Percentiles rank a stretch among this genome's conserved stretches.
These are phyloP conservation scores for Penicillium fuscoglaucum DNA, from an alignment of 2,329 filamentous ascomycete genomes.

Conservation along the genomic window DNA sequence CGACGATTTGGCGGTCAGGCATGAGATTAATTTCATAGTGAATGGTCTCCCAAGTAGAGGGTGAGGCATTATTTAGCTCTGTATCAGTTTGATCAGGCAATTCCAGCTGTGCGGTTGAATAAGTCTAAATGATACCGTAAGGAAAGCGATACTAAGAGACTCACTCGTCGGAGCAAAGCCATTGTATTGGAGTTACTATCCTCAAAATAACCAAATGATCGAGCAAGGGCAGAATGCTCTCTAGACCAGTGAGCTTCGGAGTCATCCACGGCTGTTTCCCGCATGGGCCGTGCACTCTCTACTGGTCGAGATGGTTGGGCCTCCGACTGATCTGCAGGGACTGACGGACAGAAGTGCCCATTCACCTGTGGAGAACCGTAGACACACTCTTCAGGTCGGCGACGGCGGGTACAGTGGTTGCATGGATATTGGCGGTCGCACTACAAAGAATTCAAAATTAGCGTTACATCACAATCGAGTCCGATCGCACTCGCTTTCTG, in stretches of 20 bases:
- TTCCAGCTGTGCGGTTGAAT: neutral
- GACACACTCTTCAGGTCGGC: conserved; percentile 1
- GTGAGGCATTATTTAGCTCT: neutral
- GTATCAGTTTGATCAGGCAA: neutral
- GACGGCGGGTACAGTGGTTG: conserved; percentile 4
- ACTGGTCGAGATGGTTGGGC: neutral
- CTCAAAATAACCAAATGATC: neutral
- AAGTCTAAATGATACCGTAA: neutral
- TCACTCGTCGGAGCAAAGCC: neutral
- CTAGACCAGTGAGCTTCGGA: neutral
- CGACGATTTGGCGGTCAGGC: neutral
- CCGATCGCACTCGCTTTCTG: neutral
- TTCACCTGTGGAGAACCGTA: neutral
- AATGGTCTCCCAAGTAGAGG: neutral
- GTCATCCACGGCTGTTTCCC: neutral
- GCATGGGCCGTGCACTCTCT: neutral
- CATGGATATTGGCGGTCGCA: conserved; percentile 4
- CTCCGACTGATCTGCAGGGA: neutral
- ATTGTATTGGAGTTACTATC: neutral
- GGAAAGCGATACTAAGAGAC: neutral
- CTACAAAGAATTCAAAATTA: neutral
- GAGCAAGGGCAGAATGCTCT: neutral
- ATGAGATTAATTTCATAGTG: neutral
- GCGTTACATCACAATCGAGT: neutral
- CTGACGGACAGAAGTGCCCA: neutral